A percentile compares a stretch with the other conserved stretches of the same genome.
These are phyloP conservation scores for Pseudonectria foliicola DNA, from an alignment of 2,329 filamentous ascomycete genomes.

Conservation along the genomic window DNA sequence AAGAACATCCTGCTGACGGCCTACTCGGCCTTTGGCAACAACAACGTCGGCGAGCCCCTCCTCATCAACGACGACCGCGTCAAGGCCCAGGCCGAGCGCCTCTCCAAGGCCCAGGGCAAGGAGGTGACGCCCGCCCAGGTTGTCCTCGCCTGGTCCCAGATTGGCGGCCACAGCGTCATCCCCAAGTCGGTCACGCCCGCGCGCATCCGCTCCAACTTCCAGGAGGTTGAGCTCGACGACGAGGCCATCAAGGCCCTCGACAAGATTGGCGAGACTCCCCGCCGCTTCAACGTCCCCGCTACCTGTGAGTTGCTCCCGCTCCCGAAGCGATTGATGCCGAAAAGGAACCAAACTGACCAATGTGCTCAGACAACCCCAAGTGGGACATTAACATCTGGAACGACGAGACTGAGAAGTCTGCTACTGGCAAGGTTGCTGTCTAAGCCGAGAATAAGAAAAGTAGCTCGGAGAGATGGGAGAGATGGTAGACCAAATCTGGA, in stretches of 20 bases:
- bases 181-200: conserved; percentile 65
- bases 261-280: conserved; percentile 47
- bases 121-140: conserved; percentile 36
- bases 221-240: conserved; percentile 55
- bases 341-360: too few species aligned
- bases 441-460: conserved; percentile 13
- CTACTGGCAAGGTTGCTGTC: conserved; percentile 39
- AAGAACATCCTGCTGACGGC: conserved; percentile 62
- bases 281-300: conserved; percentile 39
- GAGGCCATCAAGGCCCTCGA: conserved; percentile 55
- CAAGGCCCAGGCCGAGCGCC: conserved; percentile 46
- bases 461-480: too few species aligned
- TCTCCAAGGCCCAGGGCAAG: conserved; percentile 28
- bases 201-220: conserved; percentile 64
- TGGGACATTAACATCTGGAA: conserved; percentile 53
- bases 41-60: conserved; percentile 37
- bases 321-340: too few species aligned
- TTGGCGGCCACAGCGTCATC: conserved; percentile 61
- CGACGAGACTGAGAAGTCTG: conserved; percentile 44
- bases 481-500: too few species aligned
- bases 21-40: conserved; percentile 52
- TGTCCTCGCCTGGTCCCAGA: conserved; percentile 51
- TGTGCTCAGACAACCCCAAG: conserved; percentile 38
- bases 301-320: conserved; percentile 28
- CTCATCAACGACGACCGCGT: conserved; percentile 52